These are phyloP conservation scores for Thalassiosira tumida DNA, from an alignment of 352 stramenopile genomes.

Conservation along the genomic window DNA sequence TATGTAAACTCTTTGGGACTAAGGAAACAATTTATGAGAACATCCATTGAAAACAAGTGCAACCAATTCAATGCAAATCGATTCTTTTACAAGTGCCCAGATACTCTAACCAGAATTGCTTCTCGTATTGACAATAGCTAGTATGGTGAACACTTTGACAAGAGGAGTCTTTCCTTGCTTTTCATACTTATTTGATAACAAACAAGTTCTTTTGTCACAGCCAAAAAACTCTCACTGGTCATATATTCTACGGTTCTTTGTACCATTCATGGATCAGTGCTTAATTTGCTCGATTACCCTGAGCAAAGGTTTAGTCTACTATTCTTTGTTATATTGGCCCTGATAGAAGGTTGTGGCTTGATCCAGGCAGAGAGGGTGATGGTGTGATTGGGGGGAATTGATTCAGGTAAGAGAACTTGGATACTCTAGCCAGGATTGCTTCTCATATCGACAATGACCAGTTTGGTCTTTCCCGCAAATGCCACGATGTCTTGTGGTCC, in stretches of 20 bases:
- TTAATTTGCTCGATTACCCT: background rate
- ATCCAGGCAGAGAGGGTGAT: background rate
- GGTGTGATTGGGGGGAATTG: background rate
- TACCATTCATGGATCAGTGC: background rate
- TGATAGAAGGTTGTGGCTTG: background rate
- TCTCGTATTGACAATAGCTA: background rate
- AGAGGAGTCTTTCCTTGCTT: background rate
- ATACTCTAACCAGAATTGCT: background rate
- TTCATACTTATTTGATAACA: conserved; percentile 3
- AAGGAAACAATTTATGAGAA: background rate
- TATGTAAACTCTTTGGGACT: conserved; percentile 1
- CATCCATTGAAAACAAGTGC: background rate
- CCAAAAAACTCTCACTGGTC: background rate
- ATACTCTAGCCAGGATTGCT: background rate
- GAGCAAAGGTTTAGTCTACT: no score
- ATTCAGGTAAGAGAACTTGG: background rate
- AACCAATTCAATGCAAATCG: conserved; percentile 1
- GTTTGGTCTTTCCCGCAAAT: background rate
- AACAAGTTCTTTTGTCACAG: background rate
- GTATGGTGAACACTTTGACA: conserved; percentile 3
- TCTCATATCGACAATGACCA: background rate
- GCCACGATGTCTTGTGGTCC: background rate
- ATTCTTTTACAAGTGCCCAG: background rate
- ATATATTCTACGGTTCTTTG: background rate
- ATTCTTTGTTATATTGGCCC: background rate